phyloP scores from a whole-genome alignment of 1,284 basidiomycete genomes.

The Agaricales sp. region DNA sequence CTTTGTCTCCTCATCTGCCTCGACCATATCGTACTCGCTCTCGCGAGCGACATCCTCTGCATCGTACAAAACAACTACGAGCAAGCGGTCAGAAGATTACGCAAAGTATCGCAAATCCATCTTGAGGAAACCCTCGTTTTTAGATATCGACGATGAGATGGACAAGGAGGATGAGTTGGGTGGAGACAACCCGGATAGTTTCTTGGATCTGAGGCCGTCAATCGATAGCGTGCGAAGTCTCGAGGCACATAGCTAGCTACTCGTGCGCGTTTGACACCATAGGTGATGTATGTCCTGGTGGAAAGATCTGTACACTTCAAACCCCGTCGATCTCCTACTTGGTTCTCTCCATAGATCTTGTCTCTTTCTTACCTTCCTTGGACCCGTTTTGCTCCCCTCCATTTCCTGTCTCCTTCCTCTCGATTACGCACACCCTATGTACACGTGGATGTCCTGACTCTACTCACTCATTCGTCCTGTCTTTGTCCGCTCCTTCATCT shows the following conservation, averaged over 20 bases:
- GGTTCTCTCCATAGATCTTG: too few species aligned
- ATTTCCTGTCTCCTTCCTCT: too few species aligned
- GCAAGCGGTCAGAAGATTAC: conserved; percentile 19
- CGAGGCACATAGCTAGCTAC: conserved; percentile 15
- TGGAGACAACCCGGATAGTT: conserved; percentile 34
- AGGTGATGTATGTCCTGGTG: too few species aligned
- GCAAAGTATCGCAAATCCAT: conserved; percentile 21
- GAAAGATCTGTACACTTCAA: too few species aligned
- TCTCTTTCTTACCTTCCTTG: too few species aligned
- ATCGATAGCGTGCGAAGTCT: conserved; percentile 47
- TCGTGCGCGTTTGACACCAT: too few species aligned
- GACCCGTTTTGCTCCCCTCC: too few species aligned
- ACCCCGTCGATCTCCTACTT: too few species aligned
- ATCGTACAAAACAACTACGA: conserved; percentile 10
- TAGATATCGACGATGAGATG: conserved; percentile 51
- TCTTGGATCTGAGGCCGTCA: conserved; percentile 56
- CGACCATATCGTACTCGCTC: conserved; percentile 11
- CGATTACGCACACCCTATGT: too few species aligned
- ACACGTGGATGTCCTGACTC: too few species aligned
- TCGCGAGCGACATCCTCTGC: neutral
- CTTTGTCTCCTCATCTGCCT: conserved; percentile 22
- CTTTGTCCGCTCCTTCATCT: too few species aligned
- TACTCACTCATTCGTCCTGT: too few species aligned
- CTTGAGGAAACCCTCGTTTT: conserved; percentile 59
- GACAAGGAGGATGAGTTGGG: conserved; percentile 23